Evolutionary conservation across 1,284 basidiomycete species (phyloP), one percentile per base, ranked within the genome.

Genomic region (Porodaedalea pini): DNA sequence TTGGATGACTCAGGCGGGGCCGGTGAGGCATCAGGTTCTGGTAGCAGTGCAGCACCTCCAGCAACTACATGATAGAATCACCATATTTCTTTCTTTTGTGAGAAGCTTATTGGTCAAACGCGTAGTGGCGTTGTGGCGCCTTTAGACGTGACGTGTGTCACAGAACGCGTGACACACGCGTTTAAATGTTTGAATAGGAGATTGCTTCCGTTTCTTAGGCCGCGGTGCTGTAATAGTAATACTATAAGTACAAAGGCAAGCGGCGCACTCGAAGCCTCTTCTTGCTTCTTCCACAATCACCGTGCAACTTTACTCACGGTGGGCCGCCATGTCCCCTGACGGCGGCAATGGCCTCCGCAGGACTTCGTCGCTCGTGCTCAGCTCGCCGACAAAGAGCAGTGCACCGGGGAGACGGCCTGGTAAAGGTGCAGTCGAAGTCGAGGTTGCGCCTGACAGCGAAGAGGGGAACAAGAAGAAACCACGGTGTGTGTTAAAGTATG

Each of bases 391-490:
- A 4, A 43, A 51, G 39, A 45, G 15, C 25, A 43, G 40, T 25
- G 25, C n/a, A 11, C 45, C 48, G 7, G 31, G 5, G 6, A 21
- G 29, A 49, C 31, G 36, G 13, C 32, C 45, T 13, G 29, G 17
- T 10, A 40, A 54, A 39, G 23, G 13, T 7, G 36, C 15, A 27
- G 34, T 21, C 32, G 32, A 53, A 15, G 34, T 36, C 1, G 36
- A 27, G 34, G 63, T 74, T 23, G 63, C 75, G 23, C 72, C 74
- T 31, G 74, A 76, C 58, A 75, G 73, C 57, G 75, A 77, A 56
- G 75, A 75, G 47, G 74, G 76, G 60, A 65, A 69, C 40, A 39
- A 43, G 32, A 40, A 36, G 57, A 47, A 51, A 36, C 10, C 19
- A 4, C 25, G 36, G 49, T 50, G 25, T 25, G 44, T 36, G 15